phyloP scores from a whole-genome alignment of 371 early-diverging fungal species.

The Mortierella sp. region DNA sequence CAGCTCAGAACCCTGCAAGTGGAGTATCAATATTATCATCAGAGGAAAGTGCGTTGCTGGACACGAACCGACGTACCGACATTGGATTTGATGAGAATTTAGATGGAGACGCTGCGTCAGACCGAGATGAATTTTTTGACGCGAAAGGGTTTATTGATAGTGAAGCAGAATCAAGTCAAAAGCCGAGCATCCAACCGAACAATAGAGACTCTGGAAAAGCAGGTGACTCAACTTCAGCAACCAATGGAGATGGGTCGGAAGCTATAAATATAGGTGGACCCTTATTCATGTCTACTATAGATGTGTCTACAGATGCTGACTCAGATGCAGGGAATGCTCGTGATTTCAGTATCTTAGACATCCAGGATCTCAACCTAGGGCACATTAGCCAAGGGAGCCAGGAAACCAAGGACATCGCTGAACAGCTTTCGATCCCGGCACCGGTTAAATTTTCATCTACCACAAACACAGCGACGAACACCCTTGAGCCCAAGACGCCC shows the following conservation, averaged over 20 bases:
- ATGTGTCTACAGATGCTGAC: not conserved
- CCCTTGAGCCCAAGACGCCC: slow-evolving; percentile 46
- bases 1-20: not conserved
- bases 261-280: slow-evolving; percentile 7
- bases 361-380: not conserved
- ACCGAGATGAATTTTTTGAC: slow-evolving; percentile 51
- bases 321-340: not conserved
- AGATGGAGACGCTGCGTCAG: slow-evolving; percentile 33
- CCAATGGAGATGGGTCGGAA: not conserved
- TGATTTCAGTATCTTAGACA: too few species aligned
- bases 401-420: not conserved
- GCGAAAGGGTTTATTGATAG: slow-evolving; percentile 46
- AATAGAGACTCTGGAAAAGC: not conserved
- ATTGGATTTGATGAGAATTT: slow-evolving; percentile 14
- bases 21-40: not conserved
- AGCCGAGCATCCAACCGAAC: not conserved
- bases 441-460: not conserved
- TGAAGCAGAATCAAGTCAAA: slow-evolving; percentile 25
- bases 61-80: not conserved
- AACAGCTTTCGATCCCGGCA: not conserved
- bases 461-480: not conserved
- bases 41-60: not conserved
- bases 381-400: not conserved
- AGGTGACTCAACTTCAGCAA: not conserved
- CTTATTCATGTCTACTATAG: not conserved